phyloP scores from a whole-genome alignment of 2,329 filamentous ascomycete genomes.

The Colletotrichum sp. region DNA sequence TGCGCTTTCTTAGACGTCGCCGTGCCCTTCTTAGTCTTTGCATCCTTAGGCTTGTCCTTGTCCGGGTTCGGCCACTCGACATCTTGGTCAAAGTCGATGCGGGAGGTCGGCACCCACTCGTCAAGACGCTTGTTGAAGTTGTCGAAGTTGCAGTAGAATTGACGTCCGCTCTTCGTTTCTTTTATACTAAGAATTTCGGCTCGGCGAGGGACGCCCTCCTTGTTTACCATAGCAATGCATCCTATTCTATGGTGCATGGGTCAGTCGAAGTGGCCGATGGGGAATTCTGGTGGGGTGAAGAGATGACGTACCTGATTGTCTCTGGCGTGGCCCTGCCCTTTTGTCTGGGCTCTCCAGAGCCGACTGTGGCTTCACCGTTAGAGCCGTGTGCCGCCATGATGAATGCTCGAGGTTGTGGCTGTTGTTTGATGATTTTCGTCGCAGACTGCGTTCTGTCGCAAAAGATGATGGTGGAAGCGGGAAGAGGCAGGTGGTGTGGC shows the following conservation, averaged over 20 bases:
- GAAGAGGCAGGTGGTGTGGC: conserved; percentile 13
- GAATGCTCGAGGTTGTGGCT: conserved; percentile 23
- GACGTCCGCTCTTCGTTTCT: conserved; percentile 84
- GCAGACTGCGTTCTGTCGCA: background rate
- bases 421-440: conserved; percentile 4
- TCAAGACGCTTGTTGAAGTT: conserved; percentile 89
- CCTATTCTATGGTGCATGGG: conserved; percentile 43
- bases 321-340: conserved; percentile 86
- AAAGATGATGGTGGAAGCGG: background rate
- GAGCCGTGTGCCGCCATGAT: conserved; percentile 60
- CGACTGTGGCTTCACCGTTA: conserved; percentile 58
- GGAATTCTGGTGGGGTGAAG: background rate
- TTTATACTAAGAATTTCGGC: conserved; percentile 97
- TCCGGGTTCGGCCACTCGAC: conserved; percentile 97
- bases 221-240: conserved; percentile 66
- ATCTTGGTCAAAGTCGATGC: conserved; percentile 87
- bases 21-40: conserved; percentile 75
- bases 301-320: conserved; percentile 71
- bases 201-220: conserved; percentile 84
- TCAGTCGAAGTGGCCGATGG: background rate
- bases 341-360: conserved; percentile 63
- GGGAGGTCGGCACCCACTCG: conserved; percentile 86
- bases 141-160: conserved; percentile 97
- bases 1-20: conserved; percentile 59
- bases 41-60: conserved; percentile 78